phyloP scores from a whole-genome alignment of 495 filamentous ascomycete genomes.

The Usnea hakonensis region DNA sequence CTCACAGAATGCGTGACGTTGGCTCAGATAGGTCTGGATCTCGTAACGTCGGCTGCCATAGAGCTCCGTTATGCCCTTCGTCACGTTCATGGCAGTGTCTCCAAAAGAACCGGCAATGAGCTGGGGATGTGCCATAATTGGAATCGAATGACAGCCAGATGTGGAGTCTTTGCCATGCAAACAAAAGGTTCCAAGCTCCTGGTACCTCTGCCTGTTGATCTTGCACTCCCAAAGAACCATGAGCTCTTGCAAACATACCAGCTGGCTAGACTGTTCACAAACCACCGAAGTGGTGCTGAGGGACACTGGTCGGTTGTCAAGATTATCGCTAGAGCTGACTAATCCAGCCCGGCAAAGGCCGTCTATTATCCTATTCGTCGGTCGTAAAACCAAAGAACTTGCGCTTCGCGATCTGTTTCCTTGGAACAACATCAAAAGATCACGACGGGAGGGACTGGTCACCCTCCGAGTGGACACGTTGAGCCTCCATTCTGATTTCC shows the following conservation, averaged over 20 bases:
- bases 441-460: slow-evolving; percentile 14
- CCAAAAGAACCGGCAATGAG: background rate
- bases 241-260: slow-evolving; percentile 19
- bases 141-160: background rate
- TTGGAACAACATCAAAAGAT: slow-evolving; percentile 21
- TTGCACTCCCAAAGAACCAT: background rate
- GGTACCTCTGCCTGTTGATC: background rate
- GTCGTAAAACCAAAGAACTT: slow-evolving; percentile 22
- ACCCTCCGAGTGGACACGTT: slow-evolving; percentile 22
- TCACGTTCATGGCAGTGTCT: background rate
- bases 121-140: background rate
- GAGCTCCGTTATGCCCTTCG: background rate
- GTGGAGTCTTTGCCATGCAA: background rate
- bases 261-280: slow-evolving; percentile 22
- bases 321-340: slow-evolving; percentile 22
- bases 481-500: slow-evolving; percentile 19
- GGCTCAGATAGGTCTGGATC: background rate
- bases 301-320: slow-evolving; percentile 19
- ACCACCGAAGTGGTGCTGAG: slow-evolving; percentile 19
- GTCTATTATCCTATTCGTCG: slow-evolving; percentile 25
- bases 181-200: background rate
- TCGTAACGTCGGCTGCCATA: background rate
- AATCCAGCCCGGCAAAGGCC: slow-evolving; percentile 21
- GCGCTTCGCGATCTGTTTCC: slow-evolving; percentile 23
- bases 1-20: background rate